Conservation (phyloP, 2,329 filamentous ascomycete species). For the Microsporum audouinii region DNA sequence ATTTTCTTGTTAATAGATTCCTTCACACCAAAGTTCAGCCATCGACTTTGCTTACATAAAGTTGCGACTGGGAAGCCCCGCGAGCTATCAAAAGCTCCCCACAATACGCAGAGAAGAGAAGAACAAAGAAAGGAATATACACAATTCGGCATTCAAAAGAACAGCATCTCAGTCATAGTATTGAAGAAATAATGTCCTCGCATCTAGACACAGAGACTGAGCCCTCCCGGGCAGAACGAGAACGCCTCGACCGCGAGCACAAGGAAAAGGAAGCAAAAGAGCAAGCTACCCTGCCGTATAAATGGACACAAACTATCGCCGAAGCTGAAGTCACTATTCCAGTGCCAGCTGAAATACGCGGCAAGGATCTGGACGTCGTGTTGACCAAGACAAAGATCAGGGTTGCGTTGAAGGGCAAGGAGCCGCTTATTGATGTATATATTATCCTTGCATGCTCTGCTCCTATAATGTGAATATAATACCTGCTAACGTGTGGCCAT, state of each 20-base stretch:
- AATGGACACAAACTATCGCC: slow-evolving; percentile 87
- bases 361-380: slow-evolving; percentile 68
- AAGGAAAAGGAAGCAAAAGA: slow-evolving; percentile 69
- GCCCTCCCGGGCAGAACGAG: slow-evolving; percentile 36
- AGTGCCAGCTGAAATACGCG: slow-evolving; percentile 74
- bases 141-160: not conserved
- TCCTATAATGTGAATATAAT: not conserved
- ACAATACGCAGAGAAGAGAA: not conserved
- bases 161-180: too few species aligned
- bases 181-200: not conserved
- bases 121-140: not conserved
- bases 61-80: not conserved
- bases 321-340: slow-evolving; percentile 72
- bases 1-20: not conserved
- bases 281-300: slow-evolving; percentile 86
- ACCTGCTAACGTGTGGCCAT: not conserved
- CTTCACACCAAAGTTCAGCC: not conserved
- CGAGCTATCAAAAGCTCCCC: not conserved
- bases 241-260: slow-evolving; percentile 44
- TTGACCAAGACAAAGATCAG: slow-evolving; percentile 68
- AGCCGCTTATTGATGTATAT: slow-evolving; percentile 66
- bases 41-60: not conserved
- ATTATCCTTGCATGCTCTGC: not conserved
- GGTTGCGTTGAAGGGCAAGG: slow-evolving; percentile 78
- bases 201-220: slow-evolving; percentile 21